Evolutionary conservation across 2,329 filamentous ascomycete genomes (phyloP), one percentile per base, ranked within the genome.

Genomic region (Neospermospora avenae): DNA sequence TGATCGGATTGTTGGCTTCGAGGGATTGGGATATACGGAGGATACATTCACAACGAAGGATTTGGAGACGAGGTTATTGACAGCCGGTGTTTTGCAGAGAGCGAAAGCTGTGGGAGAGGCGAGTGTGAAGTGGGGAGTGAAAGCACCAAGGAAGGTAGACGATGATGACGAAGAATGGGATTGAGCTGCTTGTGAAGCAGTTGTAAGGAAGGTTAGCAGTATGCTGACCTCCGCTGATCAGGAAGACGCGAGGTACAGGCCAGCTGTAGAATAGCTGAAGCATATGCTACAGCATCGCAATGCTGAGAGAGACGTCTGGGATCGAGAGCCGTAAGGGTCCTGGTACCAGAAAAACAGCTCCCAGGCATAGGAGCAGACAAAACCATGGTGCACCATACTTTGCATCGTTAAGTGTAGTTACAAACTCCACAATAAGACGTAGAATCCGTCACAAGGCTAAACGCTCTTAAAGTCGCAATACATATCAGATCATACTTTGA

Each of bases 1-100:
- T 39, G 83, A 84, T 67, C 75, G 82, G 25, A 81, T 85, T 37
- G 75, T 85, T 58, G 83, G 83, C 1, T 85, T 85, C 65, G 83
- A 84, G 65, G 82, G 82, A 2, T 72, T 85, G 10, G 80, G 81
- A 14, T 77, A 78, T 60, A 80, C 77, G 1, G 67, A 61, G 34
- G 81, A 85, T 66, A 79, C 72, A 3, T 84, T 85, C 66, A 81
- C 77, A 1, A 80, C 80, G 1, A 74, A 77, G 34, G 81, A 84
- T 59, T 70, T 85, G 48, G 83, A 85, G 65, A 75, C 74, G 0
- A 73, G 82, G 54, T 68, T 85, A 37, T 72, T 85, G 48, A 68
- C 70, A n/a, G 76, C 76, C 52, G 79, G 80, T 10, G 82, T 83
- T 1, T 68, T 84, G 55, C 74, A 77, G 52, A 76, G 82, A 65